Evolutionary conservation across 225 moss, liverwort and hornwort species (phyloP), one percentile per base, ranked within the genome.

Genomic region (Pseudoscleropodium purum): DNA sequence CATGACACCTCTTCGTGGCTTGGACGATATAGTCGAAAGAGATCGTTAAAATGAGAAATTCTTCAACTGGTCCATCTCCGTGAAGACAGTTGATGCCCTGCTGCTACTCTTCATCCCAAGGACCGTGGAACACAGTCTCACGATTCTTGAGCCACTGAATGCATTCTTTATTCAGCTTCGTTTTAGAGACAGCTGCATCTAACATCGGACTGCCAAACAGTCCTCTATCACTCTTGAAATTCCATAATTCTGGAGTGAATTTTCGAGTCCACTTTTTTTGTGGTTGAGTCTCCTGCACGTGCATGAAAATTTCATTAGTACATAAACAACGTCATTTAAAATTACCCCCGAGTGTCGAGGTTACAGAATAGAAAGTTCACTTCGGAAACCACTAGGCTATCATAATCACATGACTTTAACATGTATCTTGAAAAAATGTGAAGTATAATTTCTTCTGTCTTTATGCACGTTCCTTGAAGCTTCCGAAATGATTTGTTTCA

Each of bases 151-250:
- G 95, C 99, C 99, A 99, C 81, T 92, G 90, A 87, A 96, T 78
- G 90, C 97, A 95, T 75, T 96, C 94, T 87, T 93, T 94, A 92
- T 92, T 95, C 83, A 97, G 91, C 87, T 95, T 95, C 56, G 96
- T 92, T 93, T 93, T 96, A 12, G 93, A 92, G 47, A 96, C 93
- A 84, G 97, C 97, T 69, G 96, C 93, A 89, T 99, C 99, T 87
- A 99, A 92, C 99, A 99, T 99, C 25, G 99, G 99, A 91, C 99
- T 99, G 84, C 99, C 99, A 68, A 94, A 99, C 66, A 99, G 91
- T 86, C 95, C 94, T 64, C 97, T 94, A 79, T 97, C 96, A 85
- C 96, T 99, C 91, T 96, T 99, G 90, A 97, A 97, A 85, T 92
- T 92, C 97, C 99, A 99, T 81, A 97, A 90, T 84, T 96, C 94